These are phyloP conservation scores for Lactifluus hygrophoroides DNA, from an alignment of 768 basidiomycete genomes.

Conservation along the genomic window DNA sequence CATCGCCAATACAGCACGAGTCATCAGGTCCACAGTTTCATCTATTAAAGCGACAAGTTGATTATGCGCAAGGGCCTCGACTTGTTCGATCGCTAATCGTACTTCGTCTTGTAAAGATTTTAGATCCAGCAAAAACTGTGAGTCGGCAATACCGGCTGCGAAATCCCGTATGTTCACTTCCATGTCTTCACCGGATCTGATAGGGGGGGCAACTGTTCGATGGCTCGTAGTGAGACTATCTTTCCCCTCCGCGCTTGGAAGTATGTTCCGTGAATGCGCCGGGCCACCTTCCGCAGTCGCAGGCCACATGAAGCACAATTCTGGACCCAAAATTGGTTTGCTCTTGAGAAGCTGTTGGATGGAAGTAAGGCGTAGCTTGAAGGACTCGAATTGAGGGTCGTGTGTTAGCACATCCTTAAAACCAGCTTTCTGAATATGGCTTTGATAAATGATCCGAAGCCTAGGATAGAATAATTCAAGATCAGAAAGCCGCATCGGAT, in stretches of 20 bases:
- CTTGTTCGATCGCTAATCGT: background rate
- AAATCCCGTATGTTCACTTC: background rate
- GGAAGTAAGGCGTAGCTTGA: background rate
- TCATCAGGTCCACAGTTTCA: background rate
- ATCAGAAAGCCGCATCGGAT: background rate
- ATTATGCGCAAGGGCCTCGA: background rate
- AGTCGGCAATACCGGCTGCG: background rate
- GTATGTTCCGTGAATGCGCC: background rate
- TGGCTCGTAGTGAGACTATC: background rate
- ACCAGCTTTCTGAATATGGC: background rate
- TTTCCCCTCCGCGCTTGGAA: background rate
- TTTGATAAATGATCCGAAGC: background rate
- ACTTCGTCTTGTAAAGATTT: background rate
- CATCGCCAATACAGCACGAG: background rate
- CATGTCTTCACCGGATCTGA: background rate
- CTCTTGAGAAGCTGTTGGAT: background rate
- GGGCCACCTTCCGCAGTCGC: background rate
- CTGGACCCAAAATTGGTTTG: background rate
- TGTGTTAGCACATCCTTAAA: background rate
- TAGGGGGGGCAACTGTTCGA: background rate
- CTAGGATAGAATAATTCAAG: background rate
- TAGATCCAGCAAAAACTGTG: constrained; percentile 1
- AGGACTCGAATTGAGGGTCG: background rate
- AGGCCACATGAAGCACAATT: background rate
- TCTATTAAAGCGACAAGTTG: background rate